These are phyloP conservation scores for Polytrichum formosum DNA, from an alignment of 225 moss, liverwort and hornwort genomes.

Conservation along the genomic window DNA sequence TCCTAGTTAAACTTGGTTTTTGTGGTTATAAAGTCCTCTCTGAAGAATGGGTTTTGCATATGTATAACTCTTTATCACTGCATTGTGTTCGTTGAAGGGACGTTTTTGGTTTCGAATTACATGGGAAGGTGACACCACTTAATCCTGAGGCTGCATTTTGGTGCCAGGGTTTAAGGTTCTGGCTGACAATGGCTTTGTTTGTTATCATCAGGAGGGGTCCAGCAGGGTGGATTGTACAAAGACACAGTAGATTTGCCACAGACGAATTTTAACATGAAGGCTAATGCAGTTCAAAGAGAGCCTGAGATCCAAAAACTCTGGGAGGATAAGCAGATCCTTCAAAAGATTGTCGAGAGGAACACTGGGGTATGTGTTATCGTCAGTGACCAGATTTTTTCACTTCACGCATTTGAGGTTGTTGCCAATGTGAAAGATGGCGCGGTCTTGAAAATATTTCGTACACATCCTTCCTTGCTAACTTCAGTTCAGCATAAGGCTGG, in stretches of 20 bases:
- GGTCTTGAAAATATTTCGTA: too few relatives aligned
- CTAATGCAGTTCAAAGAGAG: slow-evolving; percentile 89
- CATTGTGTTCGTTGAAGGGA: background rate
- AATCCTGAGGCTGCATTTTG: background rate
- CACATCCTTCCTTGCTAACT: too few relatives aligned
- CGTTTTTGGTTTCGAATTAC: background rate
- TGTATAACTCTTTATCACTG: background rate
- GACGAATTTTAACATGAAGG: slow-evolving; percentile 88
- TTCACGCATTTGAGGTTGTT: too few relatives aligned
- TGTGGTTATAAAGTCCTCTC: too few relatives aligned
- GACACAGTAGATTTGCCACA: slow-evolving; percentile 88
- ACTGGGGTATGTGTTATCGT: slow-evolving; percentile 47
- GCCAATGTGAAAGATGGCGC: too few relatives aligned
- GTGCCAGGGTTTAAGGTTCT: slow-evolving; percentile 3
- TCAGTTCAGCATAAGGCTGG: too few relatives aligned
- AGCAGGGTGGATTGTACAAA: slow-evolving; percentile 79
- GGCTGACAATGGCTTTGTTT: slow-evolving; percentile 11
- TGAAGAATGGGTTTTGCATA: slow-evolving; percentile 16
- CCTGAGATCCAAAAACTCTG: slow-evolving; percentile 97
- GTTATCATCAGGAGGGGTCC: slow-evolving; percentile 30
- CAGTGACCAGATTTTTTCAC: too few relatives aligned
- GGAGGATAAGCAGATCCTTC: slow-evolving; percentile 84
- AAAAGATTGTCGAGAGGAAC: slow-evolving; percentile 72
- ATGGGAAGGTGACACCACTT: slow-evolving; percentile 7
- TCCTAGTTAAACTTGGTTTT: too few relatives aligned